These are phyloP conservation scores for Magnolia kwangsiensis DNA, from an alignment of 164 flowering plant species.

Conservation along the genomic window DNA sequence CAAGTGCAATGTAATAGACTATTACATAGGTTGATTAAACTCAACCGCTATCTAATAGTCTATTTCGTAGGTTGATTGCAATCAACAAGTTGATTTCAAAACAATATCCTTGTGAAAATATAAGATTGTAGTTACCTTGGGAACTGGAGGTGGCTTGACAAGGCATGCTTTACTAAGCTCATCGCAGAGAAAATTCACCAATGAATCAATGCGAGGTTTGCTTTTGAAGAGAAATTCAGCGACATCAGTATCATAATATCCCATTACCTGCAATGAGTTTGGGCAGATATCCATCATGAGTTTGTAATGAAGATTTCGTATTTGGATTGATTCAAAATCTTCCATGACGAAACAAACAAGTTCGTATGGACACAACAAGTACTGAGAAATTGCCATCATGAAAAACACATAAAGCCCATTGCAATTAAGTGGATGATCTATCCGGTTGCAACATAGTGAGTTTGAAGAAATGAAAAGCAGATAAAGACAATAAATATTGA, in stretches of 20 bases:
- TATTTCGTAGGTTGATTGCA: too few species aligned
- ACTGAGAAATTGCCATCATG: neutral
- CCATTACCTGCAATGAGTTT: conserved; percentile 65
- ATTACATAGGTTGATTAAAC: too few species aligned
- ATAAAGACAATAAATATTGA: neutral
- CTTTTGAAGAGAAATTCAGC: conserved; percentile 71
- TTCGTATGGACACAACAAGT: neutral
- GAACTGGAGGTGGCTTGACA: conserved; percentile 71
- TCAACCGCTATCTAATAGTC: too few species aligned
- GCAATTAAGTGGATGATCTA: neutral
- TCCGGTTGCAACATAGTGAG: neutral
- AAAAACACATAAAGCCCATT: neutral
- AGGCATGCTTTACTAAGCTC: conserved; percentile 78
- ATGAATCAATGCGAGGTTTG: conserved; percentile 56
- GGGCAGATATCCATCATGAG: neutral
- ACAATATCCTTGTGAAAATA: neutral
- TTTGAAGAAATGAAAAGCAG: neutral
- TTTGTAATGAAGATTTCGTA: neutral
- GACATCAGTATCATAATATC: conserved; percentile 88
- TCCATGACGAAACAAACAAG: too few species aligned
- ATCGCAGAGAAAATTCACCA: conserved; percentile 66
- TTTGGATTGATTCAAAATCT: neutral
- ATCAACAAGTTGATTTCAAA: too few species aligned
- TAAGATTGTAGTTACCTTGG: conserved; percentile 55
- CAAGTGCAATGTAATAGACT: too few species aligned